Conservation (phyloP, 2,329 filamentous ascomycete genomes). For the Coleophoma eucalyptorum region DNA sequence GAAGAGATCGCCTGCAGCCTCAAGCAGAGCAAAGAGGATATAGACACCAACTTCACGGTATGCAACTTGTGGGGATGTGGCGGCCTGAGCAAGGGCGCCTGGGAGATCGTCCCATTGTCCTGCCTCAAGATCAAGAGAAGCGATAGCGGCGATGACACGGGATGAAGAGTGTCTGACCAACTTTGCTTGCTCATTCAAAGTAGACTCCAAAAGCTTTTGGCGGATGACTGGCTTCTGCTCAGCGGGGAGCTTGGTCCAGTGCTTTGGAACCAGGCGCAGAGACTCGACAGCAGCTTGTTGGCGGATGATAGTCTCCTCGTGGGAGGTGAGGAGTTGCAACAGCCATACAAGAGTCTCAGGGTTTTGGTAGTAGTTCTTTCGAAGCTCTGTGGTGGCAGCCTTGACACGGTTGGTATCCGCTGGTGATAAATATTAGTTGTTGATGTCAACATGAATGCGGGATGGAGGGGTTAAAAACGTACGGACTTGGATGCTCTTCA, state of each 20-base stretch:
- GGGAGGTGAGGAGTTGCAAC: slow-evolving; percentile 81
- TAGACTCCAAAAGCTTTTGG: slow-evolving; percentile 77
- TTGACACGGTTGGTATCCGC: slow-evolving; percentile 89
- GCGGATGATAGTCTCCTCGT: slow-evolving; percentile 67
- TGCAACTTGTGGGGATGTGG: slow-evolving; percentile 67
- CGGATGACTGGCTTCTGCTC: slow-evolving; percentile 78
- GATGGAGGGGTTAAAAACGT: slow-evolving; percentile 36
- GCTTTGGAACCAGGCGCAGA: slow-evolving; percentile 75
- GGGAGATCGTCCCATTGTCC: slow-evolving; percentile 83
- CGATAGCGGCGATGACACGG: slow-evolving; percentile 83
- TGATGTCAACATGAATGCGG: slow-evolving; percentile 11
- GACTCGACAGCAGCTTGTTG: slow-evolving; percentile 92
- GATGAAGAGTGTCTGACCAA: slow-evolving; percentile 83
- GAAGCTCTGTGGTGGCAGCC: slow-evolving; percentile 82
- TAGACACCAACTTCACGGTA: slow-evolving; percentile 91
- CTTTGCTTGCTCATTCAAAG: slow-evolving; percentile 72
- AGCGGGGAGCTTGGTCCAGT: slow-evolving; percentile 73
- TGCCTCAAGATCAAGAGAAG: slow-evolving; percentile 80
- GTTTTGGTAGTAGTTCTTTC: slow-evolving; percentile 89
- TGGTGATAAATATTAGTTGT: slow-evolving; percentile 31
- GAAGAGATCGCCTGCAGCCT: slow-evolving; percentile 82
- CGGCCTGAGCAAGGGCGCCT: slow-evolving; percentile 73
- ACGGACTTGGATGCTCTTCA: slow-evolving; percentile 87
- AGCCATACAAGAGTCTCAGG: slow-evolving; percentile 81
- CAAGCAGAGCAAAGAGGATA: slow-evolving; percentile 87